Evolutionary conservation across 176 grass and related monocot genomes (phyloP).

Genomic region (Avena insularis): DNA sequence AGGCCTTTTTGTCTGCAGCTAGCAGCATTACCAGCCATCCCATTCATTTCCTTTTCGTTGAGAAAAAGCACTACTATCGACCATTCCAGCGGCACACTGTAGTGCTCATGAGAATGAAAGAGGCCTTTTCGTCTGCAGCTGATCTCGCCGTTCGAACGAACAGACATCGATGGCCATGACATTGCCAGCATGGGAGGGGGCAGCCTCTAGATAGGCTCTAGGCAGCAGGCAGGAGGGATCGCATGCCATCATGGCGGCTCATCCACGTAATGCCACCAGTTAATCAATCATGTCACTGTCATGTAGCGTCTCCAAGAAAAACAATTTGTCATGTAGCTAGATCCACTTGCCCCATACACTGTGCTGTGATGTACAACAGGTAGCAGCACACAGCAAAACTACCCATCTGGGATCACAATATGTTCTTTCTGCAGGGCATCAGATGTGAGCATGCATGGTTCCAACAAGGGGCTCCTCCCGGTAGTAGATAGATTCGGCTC

Average conservation of each 20-base stretch:
- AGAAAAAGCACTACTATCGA: not conserved
- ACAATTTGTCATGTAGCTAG: not conserved
- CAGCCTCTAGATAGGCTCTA: not conserved
- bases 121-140: not conserved
- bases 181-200: conserved; percentile 31
- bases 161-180: not conserved
- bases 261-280: not conserved
- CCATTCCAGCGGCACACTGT: not conserved
- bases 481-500: conserved; percentile 4
- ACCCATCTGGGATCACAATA: conserved; percentile 1
- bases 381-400: not conserved
- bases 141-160: not conserved
- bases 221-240: not conserved
- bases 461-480: conserved; percentile 1
- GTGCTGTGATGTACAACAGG: not conserved
- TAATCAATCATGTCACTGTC: not conserved
- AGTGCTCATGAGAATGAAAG: conserved; percentile 13
- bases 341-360: not conserved
- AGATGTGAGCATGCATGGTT: not conserved
- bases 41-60: too few relatives aligned
- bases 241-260: not conserved
- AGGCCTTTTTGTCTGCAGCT: too few relatives aligned
- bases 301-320: not conserved
- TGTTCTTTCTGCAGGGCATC: not conserved
- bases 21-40: too few relatives aligned